Evolutionary conservation across 768 basidiomycete genomes (phyloP).

Genomic region (Leccinum incarnatum): DNA sequence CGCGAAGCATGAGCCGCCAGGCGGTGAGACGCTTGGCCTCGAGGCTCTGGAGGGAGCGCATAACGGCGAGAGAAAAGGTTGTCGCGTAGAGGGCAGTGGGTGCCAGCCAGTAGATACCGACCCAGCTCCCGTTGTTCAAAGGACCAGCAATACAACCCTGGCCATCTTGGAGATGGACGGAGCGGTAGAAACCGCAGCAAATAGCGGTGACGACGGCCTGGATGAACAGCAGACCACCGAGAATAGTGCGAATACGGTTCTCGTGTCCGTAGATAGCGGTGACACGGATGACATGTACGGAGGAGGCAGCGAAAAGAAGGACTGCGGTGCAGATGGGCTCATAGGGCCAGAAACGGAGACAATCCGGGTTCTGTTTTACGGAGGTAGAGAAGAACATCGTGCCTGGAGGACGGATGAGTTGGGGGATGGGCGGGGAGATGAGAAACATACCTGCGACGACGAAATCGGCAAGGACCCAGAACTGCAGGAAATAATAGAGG

Average conservation of each 20-base stretch:
- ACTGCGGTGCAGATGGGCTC: slow-evolving; percentile 85
- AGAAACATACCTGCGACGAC: slow-evolving; percentile 57
- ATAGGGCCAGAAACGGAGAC: slow-evolving; percentile 73
- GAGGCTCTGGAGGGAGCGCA: slow-evolving; percentile 24
- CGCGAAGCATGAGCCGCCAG: slow-evolving; percentile 90
- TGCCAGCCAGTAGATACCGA: slow-evolving; percentile 81
- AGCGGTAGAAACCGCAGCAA: slow-evolving; percentile 75
- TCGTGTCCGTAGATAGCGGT: slow-evolving; percentile 72
- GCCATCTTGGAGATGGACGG: slow-evolving; percentile 70
- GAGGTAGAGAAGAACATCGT: slow-evolving; percentile 84
- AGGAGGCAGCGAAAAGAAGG: slow-evolving; percentile 65
- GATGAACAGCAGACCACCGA: slow-evolving; percentile 58
- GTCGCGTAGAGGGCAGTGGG: slow-evolving; percentile 63
- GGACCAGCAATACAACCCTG: slow-evolving; percentile 90
- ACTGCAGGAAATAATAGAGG: slow-evolving; percentile 68
- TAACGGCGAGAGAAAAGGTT: slow-evolving; percentile 26
- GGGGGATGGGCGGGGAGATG: background rate
- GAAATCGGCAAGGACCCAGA: slow-evolving; percentile 81
- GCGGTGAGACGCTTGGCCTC: slow-evolving; percentile 50
- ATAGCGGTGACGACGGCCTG: slow-evolving; percentile 75
- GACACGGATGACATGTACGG: slow-evolving; percentile 76
- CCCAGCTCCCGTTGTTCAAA: slow-evolving; percentile 61
- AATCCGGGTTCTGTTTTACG: slow-evolving; percentile 52
- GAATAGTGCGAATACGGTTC: slow-evolving; percentile 47
- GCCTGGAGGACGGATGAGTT: slow-evolving; percentile 39